These are phyloP conservation scores for Jamesozyma rosinii DNA, from an alignment of 805 yeast species.

Conservation along the genomic window DNA sequence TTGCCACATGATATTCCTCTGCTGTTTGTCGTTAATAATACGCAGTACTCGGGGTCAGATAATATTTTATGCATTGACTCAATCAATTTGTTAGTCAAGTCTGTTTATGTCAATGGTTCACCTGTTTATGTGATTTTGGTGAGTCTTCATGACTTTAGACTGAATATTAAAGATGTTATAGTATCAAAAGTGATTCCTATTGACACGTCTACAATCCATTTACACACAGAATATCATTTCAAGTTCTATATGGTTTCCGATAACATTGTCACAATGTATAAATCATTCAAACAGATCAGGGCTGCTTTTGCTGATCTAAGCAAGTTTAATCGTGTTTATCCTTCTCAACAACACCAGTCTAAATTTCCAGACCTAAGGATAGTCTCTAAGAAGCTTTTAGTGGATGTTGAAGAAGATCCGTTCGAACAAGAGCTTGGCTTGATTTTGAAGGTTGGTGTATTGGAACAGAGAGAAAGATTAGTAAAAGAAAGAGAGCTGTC, in stretches of 20 bases:
- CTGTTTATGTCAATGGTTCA: slow-evolving; percentile 22
- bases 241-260: slow-evolving; percentile 43
- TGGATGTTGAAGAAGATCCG: slow-evolving; percentile 54
- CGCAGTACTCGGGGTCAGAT: slow-evolving; percentile 4
- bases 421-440: slow-evolving; percentile 54
- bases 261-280: slow-evolving; percentile 39
- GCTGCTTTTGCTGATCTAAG: slow-evolving; percentile 35
- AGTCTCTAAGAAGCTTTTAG: slow-evolving; percentile 34
- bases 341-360: slow-evolving; percentile 22
- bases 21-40: slow-evolving; percentile 10
- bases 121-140: slow-evolving; percentile 18
- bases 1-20: slow-evolving; percentile 23
- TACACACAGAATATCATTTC: slow-evolving; percentile 30
- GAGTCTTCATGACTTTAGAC: slow-evolving; percentile 9
- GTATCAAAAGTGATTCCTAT: slow-evolving; percentile 6
- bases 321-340: slow-evolving; percentile 19
- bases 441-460: slow-evolving; percentile 47
- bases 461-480: slow-evolving; percentile 47
- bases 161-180: slow-evolving; percentile 6
- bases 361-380: slow-evolving; percentile 37
- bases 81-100: slow-evolving; percentile 16
- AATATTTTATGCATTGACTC: slow-evolving; percentile 6
- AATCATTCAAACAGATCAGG: slow-evolving; percentile 38
- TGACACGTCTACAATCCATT: slow-evolving; percentile 13
- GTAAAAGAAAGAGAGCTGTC: slow-evolving; percentile 29